These are phyloP conservation scores for Rubus parviflorus DNA, from an alignment of 306 rosid species.

Conservation along the genomic window DNA sequence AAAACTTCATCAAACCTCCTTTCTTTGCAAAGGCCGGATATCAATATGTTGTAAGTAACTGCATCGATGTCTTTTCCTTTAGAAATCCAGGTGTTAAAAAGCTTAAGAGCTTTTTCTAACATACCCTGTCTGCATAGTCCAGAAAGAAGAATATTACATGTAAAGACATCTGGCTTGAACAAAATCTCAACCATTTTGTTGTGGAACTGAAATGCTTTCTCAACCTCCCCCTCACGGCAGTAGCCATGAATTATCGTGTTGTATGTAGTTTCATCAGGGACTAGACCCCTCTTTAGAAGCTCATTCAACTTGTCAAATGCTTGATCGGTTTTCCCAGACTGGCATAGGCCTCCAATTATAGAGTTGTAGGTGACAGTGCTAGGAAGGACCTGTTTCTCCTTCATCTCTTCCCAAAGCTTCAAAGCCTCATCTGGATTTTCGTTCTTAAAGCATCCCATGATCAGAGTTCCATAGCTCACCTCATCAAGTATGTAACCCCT, in stretches of 20 bases:
- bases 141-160: constrained; percentile 74
- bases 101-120: constrained; percentile 76
- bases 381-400: constrained; percentile 60
- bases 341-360: constrained; percentile 72
- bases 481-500: constrained; percentile 83
- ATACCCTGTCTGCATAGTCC: constrained; percentile 72
- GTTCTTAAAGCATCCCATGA: constrained; percentile 74
- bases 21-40: constrained; percentile 73
- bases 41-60: constrained; percentile 83
- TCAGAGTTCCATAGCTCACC: constrained; percentile 82
- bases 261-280: constrained; percentile 72
- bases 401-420: constrained; percentile 81
- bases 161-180: constrained; percentile 67
- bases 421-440: constrained; percentile 51
- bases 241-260: constrained; percentile 78
- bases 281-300: constrained; percentile 60
- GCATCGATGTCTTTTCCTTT: constrained; percentile 58
- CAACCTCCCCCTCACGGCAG: constrained; percentile 68
- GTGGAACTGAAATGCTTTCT: constrained; percentile 81
- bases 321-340: constrained; percentile 58
- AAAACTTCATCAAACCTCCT: constrained; percentile 63
- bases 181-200: constrained; percentile 66
- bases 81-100: constrained; percentile 64
- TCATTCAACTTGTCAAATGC: constrained; percentile 74
- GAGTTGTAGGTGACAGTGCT: constrained; percentile 66